Evolutionary conservation across 2,329 filamentous ascomycete species (phyloP).

Genomic region (Neofusicoccum ribis): DNA sequence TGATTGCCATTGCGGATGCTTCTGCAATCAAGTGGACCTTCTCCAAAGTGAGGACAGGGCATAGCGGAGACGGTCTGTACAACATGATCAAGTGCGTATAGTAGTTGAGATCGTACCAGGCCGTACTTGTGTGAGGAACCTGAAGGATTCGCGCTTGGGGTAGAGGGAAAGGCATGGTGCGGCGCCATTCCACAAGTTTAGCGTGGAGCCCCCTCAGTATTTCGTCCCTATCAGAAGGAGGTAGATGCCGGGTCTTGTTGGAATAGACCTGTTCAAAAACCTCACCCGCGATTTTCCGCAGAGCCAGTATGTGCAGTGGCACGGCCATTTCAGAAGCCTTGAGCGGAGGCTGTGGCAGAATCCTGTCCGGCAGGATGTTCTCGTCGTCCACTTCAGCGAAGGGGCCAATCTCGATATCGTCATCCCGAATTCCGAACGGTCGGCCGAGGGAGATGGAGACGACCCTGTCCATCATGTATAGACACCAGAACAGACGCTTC

Average conservation of each 20-base stretch:
- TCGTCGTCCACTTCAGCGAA: conserved; percentile 43
- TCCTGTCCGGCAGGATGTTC: conserved; percentile 9
- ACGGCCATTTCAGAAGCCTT: conserved; percentile 34
- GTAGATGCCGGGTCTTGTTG: conserved; percentile 20
- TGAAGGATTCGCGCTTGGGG: conserved; percentile 4
- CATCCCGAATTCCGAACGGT: conserved; percentile 49
- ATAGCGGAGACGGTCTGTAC: conserved; percentile 48
- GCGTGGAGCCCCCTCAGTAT: conserved; percentile 40
- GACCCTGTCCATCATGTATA: conserved; percentile 54
- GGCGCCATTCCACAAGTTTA: conserved; percentile 48
- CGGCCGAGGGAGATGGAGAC: conserved; percentile 48
- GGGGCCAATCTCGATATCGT: conserved; percentile 48
- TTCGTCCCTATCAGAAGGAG: conserved; percentile 22
- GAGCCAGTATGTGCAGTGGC: conserved; percentile 44
- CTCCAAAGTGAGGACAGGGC: conserved; percentile 37
- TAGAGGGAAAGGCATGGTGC: conserved; percentile 20
- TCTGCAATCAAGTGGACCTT: conserved; percentile 42
- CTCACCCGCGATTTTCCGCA: conserved; percentile 45
- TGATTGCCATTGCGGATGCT: conserved; percentile 46
- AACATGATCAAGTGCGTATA: conserved; percentile 49
- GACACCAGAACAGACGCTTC: conserved; percentile 48
- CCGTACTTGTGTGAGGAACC: conserved; percentile 48
- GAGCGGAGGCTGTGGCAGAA: conserved; percentile 21
- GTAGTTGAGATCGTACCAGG: conserved; percentile 53
- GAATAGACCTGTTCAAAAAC: conserved; percentile 44